Percentiles rank a stretch among this genome's conserved stretches.
These are phyloP conservation scores for Metrosideros polymorpha DNA, from an alignment of 441 rosid species.

Conservation along the genomic window DNA sequence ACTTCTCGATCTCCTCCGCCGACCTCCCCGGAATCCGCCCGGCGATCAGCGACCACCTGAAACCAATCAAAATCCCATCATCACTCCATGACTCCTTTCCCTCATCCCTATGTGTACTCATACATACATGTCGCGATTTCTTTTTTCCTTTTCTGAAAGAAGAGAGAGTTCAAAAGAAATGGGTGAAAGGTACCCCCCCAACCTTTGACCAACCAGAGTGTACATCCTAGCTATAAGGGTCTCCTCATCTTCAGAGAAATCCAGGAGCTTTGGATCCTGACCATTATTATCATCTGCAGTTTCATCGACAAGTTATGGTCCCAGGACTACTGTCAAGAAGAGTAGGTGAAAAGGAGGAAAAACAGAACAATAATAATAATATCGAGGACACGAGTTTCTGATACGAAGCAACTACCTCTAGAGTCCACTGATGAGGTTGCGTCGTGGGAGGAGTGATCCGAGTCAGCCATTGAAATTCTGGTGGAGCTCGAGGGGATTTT, in stretches of 20 bases:
- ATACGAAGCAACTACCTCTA: background rate
- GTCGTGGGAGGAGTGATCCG: background rate
- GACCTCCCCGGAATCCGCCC: constrained; percentile 52
- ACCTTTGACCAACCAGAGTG: background rate
- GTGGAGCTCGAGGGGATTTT: background rate
- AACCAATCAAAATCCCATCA: background rate
- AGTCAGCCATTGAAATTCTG: background rate
- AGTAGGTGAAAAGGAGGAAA: background rate
- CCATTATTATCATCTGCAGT: background rate
- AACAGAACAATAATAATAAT: background rate
- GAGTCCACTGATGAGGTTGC: background rate
- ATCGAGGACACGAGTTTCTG: background rate
- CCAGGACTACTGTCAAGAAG: background rate
- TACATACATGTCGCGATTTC: background rate
- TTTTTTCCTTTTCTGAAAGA: background rate
- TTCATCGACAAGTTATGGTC: background rate
- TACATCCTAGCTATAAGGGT: background rate
- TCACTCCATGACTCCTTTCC: background rate
- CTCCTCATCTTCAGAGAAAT: background rate
- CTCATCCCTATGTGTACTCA: too few relatives aligned
- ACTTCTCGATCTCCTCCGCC: constrained; percentile 43
- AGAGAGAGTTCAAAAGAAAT: background rate
- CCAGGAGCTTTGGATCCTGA: background rate
- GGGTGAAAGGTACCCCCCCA: background rate
- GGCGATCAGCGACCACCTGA: constrained; percentile 44